Base-by-base conservation (phyloP, 1,284 basidiomycete genomes). In the Coniferiporia weirii region DNA sequence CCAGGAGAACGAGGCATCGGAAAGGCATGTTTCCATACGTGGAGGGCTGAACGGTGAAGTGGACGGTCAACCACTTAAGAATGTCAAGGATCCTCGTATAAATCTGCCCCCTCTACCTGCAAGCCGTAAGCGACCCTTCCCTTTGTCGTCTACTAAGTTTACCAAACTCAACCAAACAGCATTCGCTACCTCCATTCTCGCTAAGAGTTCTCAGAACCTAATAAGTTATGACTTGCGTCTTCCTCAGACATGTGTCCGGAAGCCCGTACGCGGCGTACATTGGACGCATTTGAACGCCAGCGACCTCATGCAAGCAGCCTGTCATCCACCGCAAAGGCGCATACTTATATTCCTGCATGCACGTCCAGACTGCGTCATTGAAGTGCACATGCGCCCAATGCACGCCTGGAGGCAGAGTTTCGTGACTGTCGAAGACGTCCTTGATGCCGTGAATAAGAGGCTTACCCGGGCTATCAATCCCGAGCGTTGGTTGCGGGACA, bases 241-340 rank as follows among this genome's bases (percentile, higher is more conserved):
- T 13, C 53, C 58, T 4, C 27, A 59, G 40, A 54, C 52, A 43
- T 59, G 9, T 15, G 52, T 43, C 7, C 34, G 35, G 45, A 59
- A 59, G 36, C 36, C 27, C 13, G 53, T 50, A 15, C 45, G 47
- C 9, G 48, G 46, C 9, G n/a, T 34, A n/a, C 46, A 50, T 12
- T 50, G 46, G 40, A 59, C 58, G 32, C 53, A 59, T 35, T 36
- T 59, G 43, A 59, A 55, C n/a, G 38, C 38, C 52, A 48, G 50
- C 34, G 52, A 59, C 22, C 34, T 59, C 1, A 22, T 27, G 15
- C 47, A 40, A 17, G 35, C 58, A 20, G 58, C 52, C 7, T 54
- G 52, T 38, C 10, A 43, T 7, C 58, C 58, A 20, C 19, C 8
- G 5, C 38, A 34, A 2, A 27, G 19, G 36, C 47, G 47, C 20